phyloP scores from a whole-genome alignment of 139 green algal genomes.

The Chlorella sp. region DNA sequence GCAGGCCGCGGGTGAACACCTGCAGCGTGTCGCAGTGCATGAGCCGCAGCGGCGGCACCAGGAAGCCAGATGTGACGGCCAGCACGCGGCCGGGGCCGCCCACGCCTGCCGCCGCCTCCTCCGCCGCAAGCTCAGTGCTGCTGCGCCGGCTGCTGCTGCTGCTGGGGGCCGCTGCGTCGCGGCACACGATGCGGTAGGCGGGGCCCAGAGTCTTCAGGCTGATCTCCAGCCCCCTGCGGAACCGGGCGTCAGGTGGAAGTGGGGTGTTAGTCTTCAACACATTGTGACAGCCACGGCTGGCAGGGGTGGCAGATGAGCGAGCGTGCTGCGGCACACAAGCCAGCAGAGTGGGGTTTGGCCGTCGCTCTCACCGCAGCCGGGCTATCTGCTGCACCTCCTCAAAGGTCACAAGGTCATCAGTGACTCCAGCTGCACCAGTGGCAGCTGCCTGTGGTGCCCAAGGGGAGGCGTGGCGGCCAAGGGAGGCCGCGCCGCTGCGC shows the following conservation, averaged over 20 bases:
- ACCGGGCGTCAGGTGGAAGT: background rate
- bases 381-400: slow-evolving; percentile 40
- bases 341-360: background rate
- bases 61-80: slow-evolving; percentile 74
- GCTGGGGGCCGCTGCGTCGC: slow-evolving; percentile 43
- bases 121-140: slow-evolving; percentile 20
- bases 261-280: background rate
- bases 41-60: slow-evolving; percentile 62
- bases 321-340: background rate
- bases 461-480: background rate
- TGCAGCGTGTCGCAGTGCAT: slow-evolving; percentile 88
- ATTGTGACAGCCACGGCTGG: background rate
- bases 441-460: background rate
- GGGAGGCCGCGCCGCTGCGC: background rate
- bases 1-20: slow-evolving; percentile 63
- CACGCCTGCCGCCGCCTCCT: slow-evolving; percentile 17
- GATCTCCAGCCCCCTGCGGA: slow-evolving; percentile 53
- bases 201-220: slow-evolving; percentile 63
- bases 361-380: background rate
- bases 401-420: background rate
- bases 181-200: slow-evolving; percentile 68
- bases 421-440: background rate
- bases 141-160: slow-evolving; percentile 39
- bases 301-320: background rate
- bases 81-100: slow-evolving; percentile 46